These are phyloP conservation scores for Cadophora sp. DNA, from an alignment of 2,329 filamentous ascomycete genomes.

Conservation along the genomic window DNA sequence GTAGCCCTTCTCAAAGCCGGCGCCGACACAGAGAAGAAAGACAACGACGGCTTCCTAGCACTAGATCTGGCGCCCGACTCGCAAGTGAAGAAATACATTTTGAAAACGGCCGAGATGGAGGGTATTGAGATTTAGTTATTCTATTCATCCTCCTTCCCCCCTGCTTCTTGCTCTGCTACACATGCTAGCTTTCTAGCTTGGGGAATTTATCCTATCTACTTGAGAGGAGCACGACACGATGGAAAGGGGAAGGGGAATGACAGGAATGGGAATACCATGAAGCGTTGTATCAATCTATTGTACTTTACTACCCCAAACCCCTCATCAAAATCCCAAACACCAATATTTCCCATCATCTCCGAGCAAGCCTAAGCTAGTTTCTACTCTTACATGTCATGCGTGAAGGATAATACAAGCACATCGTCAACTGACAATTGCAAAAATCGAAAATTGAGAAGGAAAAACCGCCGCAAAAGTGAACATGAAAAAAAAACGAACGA, in stretches of 20 bases:
- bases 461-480: not conserved
- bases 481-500: not conserved
- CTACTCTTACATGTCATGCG: slow-evolving; percentile 11
- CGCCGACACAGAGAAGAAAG: slow-evolving; percentile 80
- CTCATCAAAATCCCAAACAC: too few species aligned
- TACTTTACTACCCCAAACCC: not conserved
- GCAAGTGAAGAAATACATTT: slow-evolving; percentile 80
- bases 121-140: slow-evolving; percentile 68
- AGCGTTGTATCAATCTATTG: not conserved
- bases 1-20: slow-evolving; percentile 83
- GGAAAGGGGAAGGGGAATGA: not conserved
- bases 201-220: too few species aligned
- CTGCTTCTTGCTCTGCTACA: too few species aligned
- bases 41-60: slow-evolving; percentile 72
- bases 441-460: not conserved
- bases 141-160: too few species aligned
- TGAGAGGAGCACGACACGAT: not conserved
- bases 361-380: not conserved
- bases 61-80: slow-evolving; percentile 86
- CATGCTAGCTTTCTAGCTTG: not conserved
- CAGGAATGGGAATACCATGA: not conserved
- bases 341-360: not conserved
- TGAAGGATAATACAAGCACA: not conserved
- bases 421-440: not conserved
- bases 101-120: slow-evolving; percentile 81